A percentile compares a stretch with the other conserved stretches of the same genome.
Conservation (phyloP, 441 rosid species). For the Aleurites moluccanus region DNA sequence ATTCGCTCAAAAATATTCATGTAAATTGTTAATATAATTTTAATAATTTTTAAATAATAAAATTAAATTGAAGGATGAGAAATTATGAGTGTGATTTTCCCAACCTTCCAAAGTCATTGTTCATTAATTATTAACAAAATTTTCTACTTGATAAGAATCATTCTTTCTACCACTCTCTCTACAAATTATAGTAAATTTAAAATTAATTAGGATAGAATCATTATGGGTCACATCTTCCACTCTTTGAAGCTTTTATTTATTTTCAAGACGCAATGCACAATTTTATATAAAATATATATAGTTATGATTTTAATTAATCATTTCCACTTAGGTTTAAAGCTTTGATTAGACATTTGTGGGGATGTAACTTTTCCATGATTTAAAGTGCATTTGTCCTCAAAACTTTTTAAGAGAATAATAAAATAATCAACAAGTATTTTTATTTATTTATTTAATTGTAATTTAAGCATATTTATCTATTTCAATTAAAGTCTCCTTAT, state of each 20-base stretch:
- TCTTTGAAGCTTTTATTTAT: background rate
- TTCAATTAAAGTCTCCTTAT: too few relatives aligned
- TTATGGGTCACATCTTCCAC: constrained; percentile 33
- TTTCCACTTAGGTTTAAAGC: constrained; percentile 18
- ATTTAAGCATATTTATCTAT: too few relatives aligned
- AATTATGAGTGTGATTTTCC: too few relatives aligned
- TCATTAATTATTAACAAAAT: background rate
- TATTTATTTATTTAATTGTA: too few relatives aligned
- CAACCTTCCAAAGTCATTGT: constrained; percentile 10
- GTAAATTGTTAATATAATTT: too few relatives aligned
- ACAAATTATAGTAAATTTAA: background rate
- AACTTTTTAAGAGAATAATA: constrained; percentile 2
- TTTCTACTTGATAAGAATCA: constrained; percentile 1
- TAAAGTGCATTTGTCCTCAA: constrained; percentile 25
- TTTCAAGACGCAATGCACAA: background rate
- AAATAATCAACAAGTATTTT: too few relatives aligned
- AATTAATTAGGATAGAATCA: constrained; percentile 20
- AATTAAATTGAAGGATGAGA: too few relatives aligned
- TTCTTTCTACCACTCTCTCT: constrained; percentile 19
- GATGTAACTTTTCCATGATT: constrained; percentile 30
- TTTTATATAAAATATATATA: background rate
- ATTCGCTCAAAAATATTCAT: too few relatives aligned
- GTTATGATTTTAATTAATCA: constrained; percentile 8
- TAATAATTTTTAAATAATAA: too few relatives aligned
- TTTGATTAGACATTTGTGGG: constrained; percentile 43